Conservation (phyloP, 192 early-diverging fungal species). For the Podila clonocystis region DNA sequence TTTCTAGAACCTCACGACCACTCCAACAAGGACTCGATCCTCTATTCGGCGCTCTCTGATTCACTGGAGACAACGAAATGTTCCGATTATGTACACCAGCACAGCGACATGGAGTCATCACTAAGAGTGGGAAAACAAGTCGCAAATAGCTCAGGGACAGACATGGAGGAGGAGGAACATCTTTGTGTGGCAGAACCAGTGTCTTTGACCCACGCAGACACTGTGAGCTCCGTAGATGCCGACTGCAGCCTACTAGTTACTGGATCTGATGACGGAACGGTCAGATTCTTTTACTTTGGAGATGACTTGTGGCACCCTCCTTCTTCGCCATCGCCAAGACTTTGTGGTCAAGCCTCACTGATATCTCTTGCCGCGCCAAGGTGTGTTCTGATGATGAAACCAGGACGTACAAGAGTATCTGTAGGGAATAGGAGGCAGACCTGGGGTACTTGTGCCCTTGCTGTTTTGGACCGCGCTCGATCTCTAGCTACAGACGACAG, state of each 20-base stretch:
- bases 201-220: conserved; percentile 10
- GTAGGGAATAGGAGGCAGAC: conserved; percentile 45
- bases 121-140: too few relatives aligned
- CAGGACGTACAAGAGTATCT: conserved; percentile 26
- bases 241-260: conserved; percentile 35
- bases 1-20: conserved; percentile 30
- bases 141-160: too few relatives aligned
- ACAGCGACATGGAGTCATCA: not conserved
- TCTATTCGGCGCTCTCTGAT: not conserved
- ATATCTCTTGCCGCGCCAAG: conserved; percentile 27
- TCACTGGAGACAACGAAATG: conserved; percentile 1
- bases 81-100: not conserved
- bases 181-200: conserved; percentile 20
- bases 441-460: conserved; percentile 37
- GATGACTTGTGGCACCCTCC: conserved; percentile 35
- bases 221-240: conserved; percentile 28
- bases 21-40: not conserved
- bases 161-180: not conserved
- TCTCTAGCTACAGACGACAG: not conserved
- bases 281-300: conserved; percentile 46
- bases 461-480: conserved; percentile 24
- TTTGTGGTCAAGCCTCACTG: conserved; percentile 42
- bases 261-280: conserved; percentile 30
- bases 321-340: conserved; percentile 29
- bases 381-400: conserved; percentile 41